Evolutionary conservation across 2,329 filamentous ascomycete genomes (phyloP), one percentile per base, ranked within the genome.

Genomic region (Nectriaceae sp.): DNA sequence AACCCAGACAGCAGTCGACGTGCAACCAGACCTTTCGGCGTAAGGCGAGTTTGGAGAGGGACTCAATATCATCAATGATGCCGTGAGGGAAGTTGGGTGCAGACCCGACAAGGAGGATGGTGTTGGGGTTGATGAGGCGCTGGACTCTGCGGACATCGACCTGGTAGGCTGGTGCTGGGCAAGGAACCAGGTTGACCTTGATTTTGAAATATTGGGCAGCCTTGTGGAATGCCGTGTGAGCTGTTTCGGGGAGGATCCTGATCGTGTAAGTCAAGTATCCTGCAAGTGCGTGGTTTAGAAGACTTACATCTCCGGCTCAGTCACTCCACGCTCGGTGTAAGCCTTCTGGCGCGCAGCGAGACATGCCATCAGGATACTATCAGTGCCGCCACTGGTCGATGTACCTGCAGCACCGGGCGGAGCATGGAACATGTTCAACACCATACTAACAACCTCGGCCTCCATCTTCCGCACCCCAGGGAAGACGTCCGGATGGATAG

Each of bases 381-480:
- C 94, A 0, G 94, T 97, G 41, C 94, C 94, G 54, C 94, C 94
- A 53, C 88, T 89, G 2, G 94, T 97, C 15, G 89, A 91, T 10
- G 94, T 90, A 54, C 94, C 94, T 4, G 89, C 92, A 22, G 86
- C 90, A 47, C 84, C 87, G n/a, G 84, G 75, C 3, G 94, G 94
- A 8, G 88, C 91, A 69, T 96, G 90, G 77, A 97, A 99, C 69
- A 99, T 75, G 38, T 83, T 82, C 52, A 96, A 75, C 22, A 95
- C 91, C 93, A 99, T 99, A 57, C 92, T 88, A 44, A 99, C 94
- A 53, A 99, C 78, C 75, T 99, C 94, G 38, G 94, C 93, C 76
- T 99, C 94, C 94, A 99, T 99, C 82, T 99, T 99, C 63, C 94
- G 80, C 44, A 99, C 92, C 21, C 93, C 94, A 15, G 94, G 94